Evolutionary conservation across 169 alveolate species (phyloP), one percentile per base, ranked within the genome.

Genomic region (Eimeria zaria): DNA sequence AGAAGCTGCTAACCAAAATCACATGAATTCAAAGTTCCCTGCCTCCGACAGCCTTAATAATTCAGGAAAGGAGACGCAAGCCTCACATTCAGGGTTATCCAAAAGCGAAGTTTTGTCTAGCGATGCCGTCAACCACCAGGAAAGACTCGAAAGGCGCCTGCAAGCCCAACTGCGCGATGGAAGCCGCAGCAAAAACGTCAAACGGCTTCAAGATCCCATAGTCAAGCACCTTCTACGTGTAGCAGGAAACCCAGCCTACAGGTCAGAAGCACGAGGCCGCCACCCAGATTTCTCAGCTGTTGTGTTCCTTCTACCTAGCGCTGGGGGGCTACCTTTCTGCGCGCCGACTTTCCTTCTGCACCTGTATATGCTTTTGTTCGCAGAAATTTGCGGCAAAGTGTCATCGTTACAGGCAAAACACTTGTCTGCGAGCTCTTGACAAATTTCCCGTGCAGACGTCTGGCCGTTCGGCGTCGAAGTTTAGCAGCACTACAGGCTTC

Each of bases 301-400:
- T 78, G 30, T 36, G 55, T 53, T 41, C n/a, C 41, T 24, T 8
- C 24, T 14, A 22, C 22, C 44, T 11, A 33, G 73, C 33, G 24
- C 27, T 73, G n/a, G 7, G 30, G 18, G 53, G 64, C 22, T 39
- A 14, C 27, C 8, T 55, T 33, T 12, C 33, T 71, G n/a, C 62
- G 44, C 83, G 22, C 30, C 55, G n/a, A 89, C 11, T 62, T n/a
- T 27, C 58, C 44, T 33, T 16, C 0, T 0, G 46, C 24, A 36
- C 41, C 48, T 48, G 24, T 46, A 33, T 73, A 71, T 46, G 44
- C 14, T 74, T 36, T 76, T 27, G n/a, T 27, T 1, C 48, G 33
- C 96, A 92, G 96, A 88, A 46, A 53, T 55, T 20, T 87, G 85
- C 89, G 93, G 27, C 87, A 92, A 74, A 92, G 96, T 53, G 96